Base-by-base conservation (phyloP, 768 basidiomycete species). In the Panaeolus cyanescens region DNA sequence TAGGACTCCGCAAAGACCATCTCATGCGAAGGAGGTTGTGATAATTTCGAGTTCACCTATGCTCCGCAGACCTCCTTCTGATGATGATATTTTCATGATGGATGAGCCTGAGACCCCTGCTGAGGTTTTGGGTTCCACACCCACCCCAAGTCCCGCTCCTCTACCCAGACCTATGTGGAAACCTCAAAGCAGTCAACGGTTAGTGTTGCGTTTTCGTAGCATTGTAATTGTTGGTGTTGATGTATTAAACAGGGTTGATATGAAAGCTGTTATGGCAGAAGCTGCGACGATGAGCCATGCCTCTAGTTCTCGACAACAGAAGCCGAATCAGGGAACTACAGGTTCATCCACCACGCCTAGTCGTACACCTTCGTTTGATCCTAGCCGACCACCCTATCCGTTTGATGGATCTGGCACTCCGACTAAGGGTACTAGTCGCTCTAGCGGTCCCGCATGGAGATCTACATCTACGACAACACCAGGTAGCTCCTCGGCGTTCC, bases 231-330 rank as follows among this genome's bases (percentile, higher is more conserved):
- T 10, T 50, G 15, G 59, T 57, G 63, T 33, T 65, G 59, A 36
- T n/a, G 39, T 22, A 62, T 8, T 62, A 95, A n/a, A n/a, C n/a
- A n/a, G 91, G 22, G 85, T 88, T 12, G 92, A 96, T 69, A 89
- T 98, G 84, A 91, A 90, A 67, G 75, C 84, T 15, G 85, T 98
- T 60, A 93, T 98, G 85, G 92, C 90, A 0, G 95, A 95, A 72
- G 83, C 89, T 1, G 86, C 80, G 2, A 68, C 59, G 32, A 64
- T 69, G 34, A 61, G 59, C 20, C 53, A 63, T 19, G 22, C 69
- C 2, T 54, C 67, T 4, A 63, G 59, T 10, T 56, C 55, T 8
- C 61, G 59, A 20, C 62, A 36, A 20, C 39, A 42, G 15, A 9
- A 28, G 17, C 45, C 45, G 4, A 28, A 50, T 50, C 45, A 50